Evolutionary conservation across 345 rosid genomes (phyloP), one percentile per base, ranked within the genome.

Genomic region (Salix viminalis): DNA sequence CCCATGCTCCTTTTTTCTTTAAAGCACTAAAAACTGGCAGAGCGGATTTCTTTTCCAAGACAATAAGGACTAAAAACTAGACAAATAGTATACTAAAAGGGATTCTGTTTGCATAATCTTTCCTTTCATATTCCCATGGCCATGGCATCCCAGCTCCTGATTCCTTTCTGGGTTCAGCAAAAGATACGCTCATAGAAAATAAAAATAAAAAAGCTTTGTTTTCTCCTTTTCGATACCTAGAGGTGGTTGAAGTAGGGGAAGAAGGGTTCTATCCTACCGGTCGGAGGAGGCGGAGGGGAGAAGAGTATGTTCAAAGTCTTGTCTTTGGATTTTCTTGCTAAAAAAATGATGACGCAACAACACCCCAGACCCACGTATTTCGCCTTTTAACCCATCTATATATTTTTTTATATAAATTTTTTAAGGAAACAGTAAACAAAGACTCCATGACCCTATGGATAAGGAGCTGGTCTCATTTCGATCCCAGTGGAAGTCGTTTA

Each of bases 381-480:
- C 12, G 4, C 61, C 9, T 56, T 56, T 5, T 3, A 2, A 9
- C 24, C 1, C 34, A 32, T 21, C 4, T 9, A 3, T 3, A 41
- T 44, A 44, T 12, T 8, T 39, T 39, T 44, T 44, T 13, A 13
- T 44, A 13, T 44, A 44, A 0, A 13, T 13, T 0, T 12, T 4
- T 44, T 2, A 11, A 44, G 50, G 50, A 44, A 44, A 44, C 16
- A 11, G 50, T 56, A 4, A 3, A 23, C 28, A n/a, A 1, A 0
- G 89, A 87, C 90, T 90, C 86, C 87, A 70, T 86, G 92, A 89
- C 88, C 92, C 88, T 90, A 90, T 88, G 98, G 94, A 94, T 86
- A 89, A 88, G 32, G 95, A 93, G 89, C 97, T 90, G 90, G 95
- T 90, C 94, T 83, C 88, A 95, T 92, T 91, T 89, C 89, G 93